Base-by-base conservation (phyloP, 495 filamentous ascomycete species). In the Podospora tetraspora region DNA sequence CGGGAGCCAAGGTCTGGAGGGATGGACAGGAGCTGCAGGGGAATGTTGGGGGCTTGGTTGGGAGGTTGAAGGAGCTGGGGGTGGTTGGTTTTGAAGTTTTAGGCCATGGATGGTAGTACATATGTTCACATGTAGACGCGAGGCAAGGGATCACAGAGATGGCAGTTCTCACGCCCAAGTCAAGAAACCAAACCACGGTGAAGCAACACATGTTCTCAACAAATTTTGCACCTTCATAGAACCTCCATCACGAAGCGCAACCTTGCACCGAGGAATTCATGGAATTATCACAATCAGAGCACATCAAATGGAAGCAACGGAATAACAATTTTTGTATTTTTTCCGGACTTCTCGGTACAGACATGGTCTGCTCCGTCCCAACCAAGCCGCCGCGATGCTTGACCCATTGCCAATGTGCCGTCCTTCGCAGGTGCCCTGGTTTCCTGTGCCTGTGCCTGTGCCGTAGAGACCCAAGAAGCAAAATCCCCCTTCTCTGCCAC, bases 21-120 rank as follows among this genome's bases (percentile, higher is more conserved):
- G 82, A 82, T 61, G 92, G 93, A 7, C 79, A 80, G 70, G 91
- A 97, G 79, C 78, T 84, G 21, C 91, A 94, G 72, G 94, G 92
- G 2, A 71, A 76, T 63, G 62, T 87, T 19, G 76, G 75, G 3
- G 82, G 82, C 3, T 61, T 83, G n/a, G 29, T 83, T 27, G 81
- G 75, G 25, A 67, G 66, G 52, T 70, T 83, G 68, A 61, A 69
- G 66, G 61, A 37, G 58, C 60, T 70, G 67, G 37, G 78, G 81
- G 2, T 84, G 83, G 83, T 74, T 82, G 30, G 79, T 86, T 30
- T 76, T 87, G 57, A 86, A 87, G 70, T 68, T 88, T 62, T 88
- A 75, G 0, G 34, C 34, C 34, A 43, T 16, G 29, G 7, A 6
- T 32, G 11, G 2, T 16, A 1, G 4, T 25, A 13, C 4, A 4